Conservation (phyloP, 2,329 filamentous ascomycete species). For the Sclerotinia minor region DNA sequence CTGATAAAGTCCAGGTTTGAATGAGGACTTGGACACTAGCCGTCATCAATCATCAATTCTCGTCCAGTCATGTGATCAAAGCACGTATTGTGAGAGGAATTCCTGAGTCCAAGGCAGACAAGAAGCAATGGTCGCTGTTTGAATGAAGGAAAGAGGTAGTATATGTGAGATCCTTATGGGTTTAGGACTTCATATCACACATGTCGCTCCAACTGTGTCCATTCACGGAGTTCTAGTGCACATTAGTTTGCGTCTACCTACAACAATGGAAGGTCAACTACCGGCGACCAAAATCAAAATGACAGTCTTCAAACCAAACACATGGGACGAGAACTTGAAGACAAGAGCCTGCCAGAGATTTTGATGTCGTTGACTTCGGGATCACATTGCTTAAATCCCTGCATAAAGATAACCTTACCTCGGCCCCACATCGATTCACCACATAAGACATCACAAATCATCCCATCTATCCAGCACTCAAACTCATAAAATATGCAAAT, state of each 20-base stretch:
- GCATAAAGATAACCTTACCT: not conserved
- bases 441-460: conserved; percentile 19
- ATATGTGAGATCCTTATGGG: not conserved
- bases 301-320: not conserved
- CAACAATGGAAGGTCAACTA: too few species aligned
- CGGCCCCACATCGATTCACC: not conserved
- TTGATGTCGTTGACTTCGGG: not conserved
- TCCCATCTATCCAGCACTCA: not conserved
- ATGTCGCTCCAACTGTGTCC: too few species aligned
- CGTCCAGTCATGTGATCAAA: too few species aligned
- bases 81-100: not conserved
- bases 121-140: not conserved
- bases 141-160: not conserved
- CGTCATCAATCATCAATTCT: not conserved
- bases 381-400: not conserved
- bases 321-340: not conserved
- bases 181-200: not conserved
- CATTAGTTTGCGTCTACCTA: not conserved
- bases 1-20: not conserved
- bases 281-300: not conserved
- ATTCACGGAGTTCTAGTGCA: too few species aligned
- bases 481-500: conserved; percentile 16
- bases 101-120: not conserved
- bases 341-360: not conserved
- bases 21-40: not conserved